Conservation (phyloP, 495 filamentous ascomycete species). For the Aspergillus wentii region DNA sequence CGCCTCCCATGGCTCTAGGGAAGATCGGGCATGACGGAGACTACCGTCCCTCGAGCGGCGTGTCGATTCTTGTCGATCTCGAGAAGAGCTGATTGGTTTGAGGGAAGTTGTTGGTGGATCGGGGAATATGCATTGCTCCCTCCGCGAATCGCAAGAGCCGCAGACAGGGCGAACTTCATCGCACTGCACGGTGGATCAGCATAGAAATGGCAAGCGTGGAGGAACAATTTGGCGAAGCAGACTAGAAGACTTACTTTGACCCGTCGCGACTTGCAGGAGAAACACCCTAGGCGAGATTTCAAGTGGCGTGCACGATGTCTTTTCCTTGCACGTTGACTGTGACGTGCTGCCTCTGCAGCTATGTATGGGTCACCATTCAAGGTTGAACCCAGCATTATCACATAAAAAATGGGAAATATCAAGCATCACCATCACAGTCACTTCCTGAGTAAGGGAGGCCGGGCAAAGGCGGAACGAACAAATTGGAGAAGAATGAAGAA, state of each 20-base stretch:
- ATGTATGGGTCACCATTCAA: no score
- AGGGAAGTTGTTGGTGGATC: not conserved
- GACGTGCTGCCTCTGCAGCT: no score
- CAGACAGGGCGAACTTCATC: slow-evolving; percentile 11
- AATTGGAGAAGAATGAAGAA: no score
- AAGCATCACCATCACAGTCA: no score
- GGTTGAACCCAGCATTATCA: no score
- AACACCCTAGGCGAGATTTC: slow-evolving; percentile 22
- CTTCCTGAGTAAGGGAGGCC: no score
- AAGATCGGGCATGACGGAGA: not conserved
- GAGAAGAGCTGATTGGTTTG: not conserved
- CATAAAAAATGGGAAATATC: no score
- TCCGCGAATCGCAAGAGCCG: slow-evolving; percentile 6
- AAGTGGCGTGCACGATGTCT: slow-evolving; percentile 1
- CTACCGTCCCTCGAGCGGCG: not conserved
- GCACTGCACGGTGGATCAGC: slow-evolving; percentile 7
- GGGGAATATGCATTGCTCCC: slow-evolving; percentile 8
- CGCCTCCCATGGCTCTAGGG: not conserved
- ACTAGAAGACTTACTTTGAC: slow-evolving; percentile 16
- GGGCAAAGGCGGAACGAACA: no score
- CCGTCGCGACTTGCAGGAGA: slow-evolving; percentile 19
- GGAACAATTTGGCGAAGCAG: no score
- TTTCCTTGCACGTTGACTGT: not conserved
- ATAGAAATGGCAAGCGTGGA: not conserved
- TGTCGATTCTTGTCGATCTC: not conserved